Evolutionary conservation across 129 eudicot species (phyloP).

Genomic region (sunflower (Helianthus annuus)): HanXRQr2.0-SUNRISE NC_035440.2:10824499-10824998

Average conservation of each 20-base stretch:
- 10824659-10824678: not conserved
- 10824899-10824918: not conserved
- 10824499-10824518: too few species aligned
- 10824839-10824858: slow-evolving; percentile 96
- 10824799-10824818: slow-evolving; percentile 92
- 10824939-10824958: too few species aligned
- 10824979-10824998: too few species aligned
- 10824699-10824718: not conserved
- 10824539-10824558: too few species aligned
- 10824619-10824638: not conserved
- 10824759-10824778: slow-evolving; percentile 94
- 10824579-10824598: too few species aligned
- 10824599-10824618: not conserved
- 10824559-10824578: too few species aligned
- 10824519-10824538: too few species aligned
- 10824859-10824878: slow-evolving; percentile 49
- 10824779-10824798: slow-evolving; percentile 94
- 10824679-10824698: slow-evolving; percentile 2
- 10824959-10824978: too few species aligned
- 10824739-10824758: slow-evolving; percentile 32
- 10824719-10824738: not conserved
- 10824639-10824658: not conserved
- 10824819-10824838: slow-evolving; percentile 95
- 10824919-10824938: too few species aligned
- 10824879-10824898: slow-evolving; percentile 15